Evolutionary conservation across 495 filamentous ascomycete genomes (phyloP).

Genomic region (Penicillium maclennaniae): DNA sequence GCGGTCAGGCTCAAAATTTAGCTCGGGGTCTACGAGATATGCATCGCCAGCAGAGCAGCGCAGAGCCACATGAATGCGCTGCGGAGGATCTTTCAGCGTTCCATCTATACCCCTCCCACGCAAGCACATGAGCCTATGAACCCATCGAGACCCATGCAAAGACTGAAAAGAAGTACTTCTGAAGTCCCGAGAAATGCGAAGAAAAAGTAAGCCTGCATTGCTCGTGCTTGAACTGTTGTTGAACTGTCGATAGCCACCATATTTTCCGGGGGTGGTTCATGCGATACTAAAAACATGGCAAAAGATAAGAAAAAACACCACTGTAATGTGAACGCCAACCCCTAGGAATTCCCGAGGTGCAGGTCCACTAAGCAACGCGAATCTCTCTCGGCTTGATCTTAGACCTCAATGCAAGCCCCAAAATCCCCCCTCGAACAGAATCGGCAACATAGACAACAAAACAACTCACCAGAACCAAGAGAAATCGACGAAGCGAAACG

Average conservation of each 20-base stretch:
- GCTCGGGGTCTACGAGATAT: slow-evolving; percentile 3
- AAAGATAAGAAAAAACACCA: too few species aligned
- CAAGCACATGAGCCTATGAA: too few species aligned
- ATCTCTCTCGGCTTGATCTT: neutral
- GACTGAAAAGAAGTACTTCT: neutral
- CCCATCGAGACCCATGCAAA: neutral
- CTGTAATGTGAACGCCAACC: neutral
- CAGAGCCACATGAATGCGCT: neutral
- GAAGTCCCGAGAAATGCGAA: neutral
- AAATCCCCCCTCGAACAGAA: neutral
- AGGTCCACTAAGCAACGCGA: neutral
- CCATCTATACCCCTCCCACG: too few species aligned
- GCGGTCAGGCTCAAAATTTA: slow-evolving; percentile 7
- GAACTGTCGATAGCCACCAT: neutral
- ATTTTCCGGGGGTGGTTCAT: neutral
- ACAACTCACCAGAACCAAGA: neutral
- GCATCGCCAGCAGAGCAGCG: slow-evolving; percentile 20
- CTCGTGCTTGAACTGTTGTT: neutral
- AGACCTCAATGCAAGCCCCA: neutral
- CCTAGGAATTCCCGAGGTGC: neutral
- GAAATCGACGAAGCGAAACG: neutral
- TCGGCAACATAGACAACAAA: too few species aligned
- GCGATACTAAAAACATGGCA: neutral
- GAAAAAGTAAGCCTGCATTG: neutral
- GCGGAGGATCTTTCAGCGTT: too few species aligned